phyloP scores from a whole-genome alignment of 192 early-diverging fungal genomes.

The Anaeromyces robustus region DNA sequence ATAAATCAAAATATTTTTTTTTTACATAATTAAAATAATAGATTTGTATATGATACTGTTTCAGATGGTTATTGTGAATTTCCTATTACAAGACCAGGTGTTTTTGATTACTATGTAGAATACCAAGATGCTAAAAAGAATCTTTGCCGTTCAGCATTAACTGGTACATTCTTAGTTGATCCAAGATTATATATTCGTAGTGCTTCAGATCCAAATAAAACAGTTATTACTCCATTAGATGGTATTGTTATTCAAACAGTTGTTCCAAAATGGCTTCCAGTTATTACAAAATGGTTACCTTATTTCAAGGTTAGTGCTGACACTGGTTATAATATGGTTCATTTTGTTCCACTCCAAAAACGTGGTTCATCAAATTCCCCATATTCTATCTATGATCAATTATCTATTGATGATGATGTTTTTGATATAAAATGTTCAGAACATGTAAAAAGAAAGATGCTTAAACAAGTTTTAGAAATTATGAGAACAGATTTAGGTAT shows the following conservation, averaged over 20 bases:
- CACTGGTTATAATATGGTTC: constrained; percentile 93
- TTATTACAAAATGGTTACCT: constrained; percentile 53
- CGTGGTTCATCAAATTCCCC: constrained; percentile 89
- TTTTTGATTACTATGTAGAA: constrained; percentile 76
- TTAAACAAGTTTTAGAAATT: constrained; percentile 28
- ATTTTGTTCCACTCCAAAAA: constrained; percentile 87
- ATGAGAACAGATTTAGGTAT: constrained; percentile 53
- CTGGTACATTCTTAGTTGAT: constrained; percentile 71
- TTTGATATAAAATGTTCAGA: constrained; percentile 45
- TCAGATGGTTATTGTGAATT: constrained; percentile 55
- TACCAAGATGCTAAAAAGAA: constrained; percentile 15
- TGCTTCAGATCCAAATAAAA: constrained; percentile 2
- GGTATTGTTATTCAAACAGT: constrained; percentile 79
- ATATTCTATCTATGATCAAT: constrained; percentile 92
- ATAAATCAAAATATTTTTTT: too few relatives aligned
- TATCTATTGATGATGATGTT: constrained; percentile 73
- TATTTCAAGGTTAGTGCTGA: constrained; percentile 54
- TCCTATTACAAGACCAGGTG: constrained; percentile 47
- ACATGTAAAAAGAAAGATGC: constrained; percentile 41
- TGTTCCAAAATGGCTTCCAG: constrained; percentile 94
- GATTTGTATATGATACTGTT: constrained; percentile 19
- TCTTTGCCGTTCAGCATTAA: neutral
- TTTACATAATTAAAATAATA: too few relatives aligned
- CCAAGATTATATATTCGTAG: constrained; percentile 52
- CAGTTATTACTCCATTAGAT: constrained; percentile 56